Evolutionary conservation across 2,329 filamentous ascomycete genomes (phyloP), one percentile per base, ranked within the genome.

Genomic region (Lachnellula cervina): DNA sequence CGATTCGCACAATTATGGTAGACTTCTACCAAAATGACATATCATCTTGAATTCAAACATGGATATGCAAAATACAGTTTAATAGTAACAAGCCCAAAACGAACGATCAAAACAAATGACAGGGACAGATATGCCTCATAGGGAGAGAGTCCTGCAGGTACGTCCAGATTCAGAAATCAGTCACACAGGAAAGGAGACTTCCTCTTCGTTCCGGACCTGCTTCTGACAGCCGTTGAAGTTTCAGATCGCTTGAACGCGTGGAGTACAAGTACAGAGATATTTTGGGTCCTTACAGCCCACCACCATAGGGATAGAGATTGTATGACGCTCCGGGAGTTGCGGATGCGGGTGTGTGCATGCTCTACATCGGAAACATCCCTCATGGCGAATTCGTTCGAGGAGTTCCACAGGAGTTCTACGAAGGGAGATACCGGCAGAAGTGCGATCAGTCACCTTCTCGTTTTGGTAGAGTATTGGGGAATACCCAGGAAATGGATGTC

Each of bases 161-260:
- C 43, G 28, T 54, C 55, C 53, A 50, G 48, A 57, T 51, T 28
- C 16, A 48, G 55, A 49, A 54, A 19, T n/a, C 11, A 32, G 51
- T 53, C 28, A 25, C 54, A 54, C 51, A n/a, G 32, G 32, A 34
- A 13, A 53, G 38, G 46, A 46, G 43, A 25, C 21, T 46, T 51
- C 42, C 9, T 37, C 46, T 34, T 57, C 37, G 14, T 49, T 50
- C 34, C 35, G 50, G 45, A 35, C 34, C 38, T 57, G 52, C 46
- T 55, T 54, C 57, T 64, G 59, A 62, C 60, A 65, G 61, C 62
- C 59, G 62, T 60, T 62, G 49, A 42, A 51, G 65, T 68, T 64
- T 68, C 65, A 68, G 60, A 62, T 59, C 50, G 58, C 53, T 57
- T 55, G 65, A 67, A 68, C 64, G 61, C 60, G 64, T 67, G 64